These are phyloP conservation scores for Pleurozium schreberi DNA, from an alignment of 225 moss, liverwort and hornwort species.

Conservation along the genomic window DNA sequence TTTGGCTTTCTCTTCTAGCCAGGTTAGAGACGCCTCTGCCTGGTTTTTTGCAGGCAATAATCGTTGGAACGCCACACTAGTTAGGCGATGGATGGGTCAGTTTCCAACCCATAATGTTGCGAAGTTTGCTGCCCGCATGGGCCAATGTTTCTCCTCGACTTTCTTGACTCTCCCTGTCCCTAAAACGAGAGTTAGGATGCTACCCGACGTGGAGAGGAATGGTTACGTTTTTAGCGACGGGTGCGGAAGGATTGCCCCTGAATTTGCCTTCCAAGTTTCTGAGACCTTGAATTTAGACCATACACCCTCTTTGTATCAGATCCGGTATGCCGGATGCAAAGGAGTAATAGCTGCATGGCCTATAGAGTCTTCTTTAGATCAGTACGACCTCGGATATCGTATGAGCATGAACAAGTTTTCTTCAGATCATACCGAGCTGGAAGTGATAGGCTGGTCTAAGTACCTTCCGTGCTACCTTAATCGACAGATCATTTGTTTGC, in stretches of 20 bases:
- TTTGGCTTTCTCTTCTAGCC: conserved; percentile 67
- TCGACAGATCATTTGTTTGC: conserved; percentile 71
- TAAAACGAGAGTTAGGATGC: background rate
- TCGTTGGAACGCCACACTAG: background rate
- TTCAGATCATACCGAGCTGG: conserved; percentile 56
- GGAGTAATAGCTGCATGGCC: conserved; percentile 75
- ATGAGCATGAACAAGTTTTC: conserved; percentile 61
- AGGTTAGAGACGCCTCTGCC: conserved; percentile 62
- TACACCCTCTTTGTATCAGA: conserved; percentile 76
- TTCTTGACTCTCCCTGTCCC: conserved; percentile 34
- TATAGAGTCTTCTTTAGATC: background rate
- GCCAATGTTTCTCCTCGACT: conserved; percentile 88
- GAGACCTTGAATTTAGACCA: conserved; percentile 25
- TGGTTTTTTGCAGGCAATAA: conserved; percentile 72
- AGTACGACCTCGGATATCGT: conserved; percentile 52
- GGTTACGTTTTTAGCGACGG: conserved; percentile 77
- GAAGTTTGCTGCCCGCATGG: conserved; percentile 82
- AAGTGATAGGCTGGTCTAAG: conserved; percentile 78
- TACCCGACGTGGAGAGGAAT: conserved; percentile 46
- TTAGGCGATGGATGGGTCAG: conserved; percentile 80
- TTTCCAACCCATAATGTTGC: conserved; percentile 69
- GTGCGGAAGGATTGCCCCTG: conserved; percentile 60
- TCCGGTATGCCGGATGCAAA: conserved; percentile 87
- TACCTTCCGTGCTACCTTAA: conserved; percentile 72
- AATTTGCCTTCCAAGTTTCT: conserved; percentile 51